These are phyloP conservation scores for Conticribra weissflogii DNA, from an alignment of 108 stramenopile species.

Conservation along the genomic window DNA sequence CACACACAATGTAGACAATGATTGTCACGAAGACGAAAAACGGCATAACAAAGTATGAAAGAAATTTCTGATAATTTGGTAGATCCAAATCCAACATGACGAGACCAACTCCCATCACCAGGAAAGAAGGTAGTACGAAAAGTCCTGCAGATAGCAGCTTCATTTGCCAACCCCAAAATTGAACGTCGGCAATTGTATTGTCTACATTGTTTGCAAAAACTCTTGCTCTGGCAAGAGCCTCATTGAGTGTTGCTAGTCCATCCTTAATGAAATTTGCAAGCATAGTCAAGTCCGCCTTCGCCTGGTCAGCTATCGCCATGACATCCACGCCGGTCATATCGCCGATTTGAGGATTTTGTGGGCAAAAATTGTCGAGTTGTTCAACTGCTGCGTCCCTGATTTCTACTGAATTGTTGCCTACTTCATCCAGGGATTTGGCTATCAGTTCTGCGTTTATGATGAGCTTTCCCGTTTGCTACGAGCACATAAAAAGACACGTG, in stretches of 20 bases:
- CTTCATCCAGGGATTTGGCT: slow-evolving; percentile 19
- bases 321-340: slow-evolving; percentile 24
- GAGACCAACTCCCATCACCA: slow-evolving; percentile 42
- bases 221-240: slow-evolving; percentile 1
- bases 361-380: slow-evolving; percentile 38
- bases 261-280: slow-evolving; percentile 39
- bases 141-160: slow-evolving; percentile 30
- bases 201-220: neutral
- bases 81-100: slow-evolving; percentile 44
- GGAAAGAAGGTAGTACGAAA: slow-evolving; percentile 36
- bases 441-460: slow-evolving; percentile 26
- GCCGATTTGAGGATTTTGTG: slow-evolving; percentile 33
- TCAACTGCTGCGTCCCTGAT: slow-evolving; percentile 33
- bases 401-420: slow-evolving; percentile 24
- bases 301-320: slow-evolving; percentile 32
- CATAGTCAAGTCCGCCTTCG: slow-evolving; percentile 25
- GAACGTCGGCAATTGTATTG: slow-evolving; percentile 2
- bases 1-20: slow-evolving; percentile 23
- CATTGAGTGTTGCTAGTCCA: slow-evolving; percentile 19
- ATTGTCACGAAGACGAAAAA: slow-evolving; percentile 36
- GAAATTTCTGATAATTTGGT: slow-evolving; percentile 25
- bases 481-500: too few relatives aligned
- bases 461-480: slow-evolving; percentile 4
- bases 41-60: slow-evolving; percentile 41
- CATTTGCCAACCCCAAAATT: slow-evolving; percentile 46